Evolutionary conservation across 768 basidiomycete genomes (phyloP), one percentile per base, ranked within the genome.

Genomic region (Leccinum obscurum): DNA sequence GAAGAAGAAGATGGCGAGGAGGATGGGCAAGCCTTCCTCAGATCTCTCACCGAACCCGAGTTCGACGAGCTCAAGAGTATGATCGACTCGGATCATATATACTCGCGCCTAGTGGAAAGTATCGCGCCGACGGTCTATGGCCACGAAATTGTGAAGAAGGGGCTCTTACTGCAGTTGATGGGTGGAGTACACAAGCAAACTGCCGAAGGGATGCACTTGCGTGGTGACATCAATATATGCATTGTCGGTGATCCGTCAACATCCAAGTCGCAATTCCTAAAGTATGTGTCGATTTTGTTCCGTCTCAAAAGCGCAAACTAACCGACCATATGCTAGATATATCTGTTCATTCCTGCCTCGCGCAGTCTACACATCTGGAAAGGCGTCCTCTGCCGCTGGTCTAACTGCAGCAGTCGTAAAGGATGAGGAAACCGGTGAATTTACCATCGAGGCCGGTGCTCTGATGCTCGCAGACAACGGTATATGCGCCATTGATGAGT

Each of bases 401-500:
- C 83, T 99, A 24, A 99, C 97, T 0, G 97, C 97, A 6, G 96
- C 96, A 2, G 97, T 99, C 0, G 96, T 98, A 61, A 95, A 91
- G 69, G 97, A 99, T 68, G 96, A 98, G 76, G 97, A 98, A 75
- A 96, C 95, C 0, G 97, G 97, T 14, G 97, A 99, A 71, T 99
- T 98, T 77, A 98, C 97, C 0, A 98, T 98, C 70, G 97, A 99
- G 77, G 97, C 97, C 22, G 97, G 97, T 53, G 97, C 97, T 4
- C 83, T 99, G 65, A 98, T 99, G 97, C 85, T 99, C 4, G 97
- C 97, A 6, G 97, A 99, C 77, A 98, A 98, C 67, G 97, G 97
- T 8, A 98, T 98, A 72, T 99, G 97, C 71, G 95, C 95, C n/a
- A 99, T 99, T 68, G 97, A 99, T 77, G 97, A 98, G 76, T 99